These are phyloP conservation scores for Syncephalastrum racemosum DNA, from an alignment of 371 early-diverging fungal genomes.

Conservation along the genomic window DNA sequence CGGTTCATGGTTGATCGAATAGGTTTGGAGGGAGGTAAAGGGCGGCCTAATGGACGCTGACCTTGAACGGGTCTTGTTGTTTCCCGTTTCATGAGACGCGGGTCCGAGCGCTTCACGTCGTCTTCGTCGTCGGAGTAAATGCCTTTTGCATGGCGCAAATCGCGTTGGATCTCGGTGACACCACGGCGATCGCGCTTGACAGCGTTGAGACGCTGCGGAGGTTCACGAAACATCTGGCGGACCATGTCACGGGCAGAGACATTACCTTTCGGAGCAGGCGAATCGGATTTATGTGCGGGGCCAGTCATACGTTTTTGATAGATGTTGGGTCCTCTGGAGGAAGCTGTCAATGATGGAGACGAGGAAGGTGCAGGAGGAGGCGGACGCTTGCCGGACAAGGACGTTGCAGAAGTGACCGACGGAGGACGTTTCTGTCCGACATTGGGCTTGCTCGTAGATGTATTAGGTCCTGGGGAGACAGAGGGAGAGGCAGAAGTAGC, in stretches of 20 bases:
- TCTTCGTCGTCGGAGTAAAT: constrained; percentile 37
- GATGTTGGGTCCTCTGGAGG: constrained; percentile 3
- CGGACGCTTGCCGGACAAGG: constrained; percentile 4
- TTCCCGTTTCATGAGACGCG: constrained; percentile 15
- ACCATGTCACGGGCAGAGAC: constrained; percentile 16
- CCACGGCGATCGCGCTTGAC: constrained; percentile 34
- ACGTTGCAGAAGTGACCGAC: background rate
- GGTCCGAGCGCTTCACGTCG: constrained; percentile 7
- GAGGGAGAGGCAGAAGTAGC: too few relatives aligned
- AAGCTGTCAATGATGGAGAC: background rate
- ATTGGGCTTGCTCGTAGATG: background rate
- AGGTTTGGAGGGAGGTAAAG: too few relatives aligned
- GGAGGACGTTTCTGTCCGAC: constrained; percentile 6
- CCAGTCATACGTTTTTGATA: constrained; percentile 4
- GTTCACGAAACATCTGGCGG: constrained; percentile 14
- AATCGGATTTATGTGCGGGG: background rate
- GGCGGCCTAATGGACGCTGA: constrained; percentile 4
- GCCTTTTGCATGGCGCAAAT: constrained; percentile 38
- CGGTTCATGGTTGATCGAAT: constrained; percentile 7
- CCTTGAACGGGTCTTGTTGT: constrained; percentile 8
- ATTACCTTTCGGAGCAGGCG: background rate
- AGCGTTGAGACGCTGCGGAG: constrained; percentile 21
- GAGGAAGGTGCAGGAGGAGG: background rate
- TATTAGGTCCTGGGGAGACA: background rate
- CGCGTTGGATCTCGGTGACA: constrained; percentile 42